phyloP scores from a whole-genome alignment of 805 yeast genomes.

The Starmerella gropengiesseri region DNA sequence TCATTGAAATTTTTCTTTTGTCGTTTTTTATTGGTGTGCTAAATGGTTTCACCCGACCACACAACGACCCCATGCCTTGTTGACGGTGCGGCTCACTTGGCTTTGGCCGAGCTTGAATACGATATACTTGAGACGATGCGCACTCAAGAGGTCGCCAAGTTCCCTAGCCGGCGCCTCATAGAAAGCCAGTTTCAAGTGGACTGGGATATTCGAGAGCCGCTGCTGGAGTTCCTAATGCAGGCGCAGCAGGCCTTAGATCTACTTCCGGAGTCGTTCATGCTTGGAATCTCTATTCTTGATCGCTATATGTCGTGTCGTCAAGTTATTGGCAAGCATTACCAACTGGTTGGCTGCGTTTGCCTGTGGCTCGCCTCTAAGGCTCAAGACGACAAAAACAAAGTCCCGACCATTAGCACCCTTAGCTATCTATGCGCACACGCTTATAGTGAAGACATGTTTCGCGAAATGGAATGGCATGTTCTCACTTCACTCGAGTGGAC shows the following conservation, averaged over 20 bases:
- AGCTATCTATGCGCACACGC: slow-evolving; percentile 59
- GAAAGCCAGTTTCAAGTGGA: slow-evolving; percentile 81
- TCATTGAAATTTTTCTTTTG: not conserved
- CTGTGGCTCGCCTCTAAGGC: slow-evolving; percentile 86
- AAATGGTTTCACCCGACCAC: not conserved
- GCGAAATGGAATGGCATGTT: slow-evolving; percentile 71
- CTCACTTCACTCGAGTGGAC: slow-evolving; percentile 63
- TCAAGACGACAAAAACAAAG: slow-evolving; percentile 61
- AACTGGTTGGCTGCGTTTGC: slow-evolving; percentile 82
- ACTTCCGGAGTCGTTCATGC: slow-evolving; percentile 57
- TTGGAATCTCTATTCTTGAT: slow-evolving; percentile 68
- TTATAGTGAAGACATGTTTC: slow-evolving; percentile 49
- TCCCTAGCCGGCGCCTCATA: slow-evolving; percentile 54
- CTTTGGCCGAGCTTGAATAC: slow-evolving; percentile 20
- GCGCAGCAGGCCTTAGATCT: slow-evolving; percentile 46
- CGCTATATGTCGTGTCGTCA: slow-evolving; percentile 83
- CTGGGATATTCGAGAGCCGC: slow-evolving; percentile 57
- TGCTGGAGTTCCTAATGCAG: slow-evolving; percentile 72
- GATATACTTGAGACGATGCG: slow-evolving; percentile 18
- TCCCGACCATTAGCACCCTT: slow-evolving; percentile 63
- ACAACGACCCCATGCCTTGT: not conserved
- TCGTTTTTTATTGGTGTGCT: not conserved
- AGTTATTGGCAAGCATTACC: slow-evolving; percentile 76
- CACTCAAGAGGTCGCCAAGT: slow-evolving; percentile 13
- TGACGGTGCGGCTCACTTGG: slow-evolving; percentile 21